These are phyloP conservation scores for Hansfordia pulvinata DNA, from an alignment of 2,329 filamentous ascomycete genomes.

Conservation along the genomic window DNA sequence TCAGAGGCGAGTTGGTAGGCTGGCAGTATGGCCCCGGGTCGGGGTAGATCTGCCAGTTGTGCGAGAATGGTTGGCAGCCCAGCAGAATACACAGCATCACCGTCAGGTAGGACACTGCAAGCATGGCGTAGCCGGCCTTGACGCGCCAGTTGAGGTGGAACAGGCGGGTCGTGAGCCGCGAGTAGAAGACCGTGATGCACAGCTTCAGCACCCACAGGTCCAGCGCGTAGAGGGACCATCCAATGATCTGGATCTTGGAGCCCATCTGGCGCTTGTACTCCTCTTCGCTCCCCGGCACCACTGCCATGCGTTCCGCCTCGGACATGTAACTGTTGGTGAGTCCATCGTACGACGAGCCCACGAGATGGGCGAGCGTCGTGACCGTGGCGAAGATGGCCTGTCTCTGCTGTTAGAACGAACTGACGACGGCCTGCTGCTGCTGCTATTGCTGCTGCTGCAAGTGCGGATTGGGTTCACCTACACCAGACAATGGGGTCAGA, in stretches of 20 bases:
- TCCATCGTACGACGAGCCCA: conserved; percentile 2
- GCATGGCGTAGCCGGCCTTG: conserved; percentile 24
- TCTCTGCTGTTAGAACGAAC: neutral
- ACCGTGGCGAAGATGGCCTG: conserved; percentile 6
- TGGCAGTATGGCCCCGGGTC: conserved; percentile 30
- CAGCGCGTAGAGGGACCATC: conserved; percentile 17
- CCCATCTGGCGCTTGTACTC: conserved; percentile 12
- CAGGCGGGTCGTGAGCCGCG: conserved; percentile 19
- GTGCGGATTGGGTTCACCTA: conserved; percentile 4
- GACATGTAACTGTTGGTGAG: conserved; percentile 7
- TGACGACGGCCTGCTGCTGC: too few species aligned
- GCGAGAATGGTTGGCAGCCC: conserved; percentile 27
- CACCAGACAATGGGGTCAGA: conserved; percentile 9
- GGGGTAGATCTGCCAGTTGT: conserved; percentile 35
- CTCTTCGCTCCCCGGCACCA: conserved; percentile 6
- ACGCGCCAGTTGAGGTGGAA: conserved; percentile 21
- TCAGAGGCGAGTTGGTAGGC: conserved; percentile 26
- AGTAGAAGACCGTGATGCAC: conserved; percentile 14
- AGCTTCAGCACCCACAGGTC: conserved; percentile 17
- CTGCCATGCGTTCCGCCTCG: conserved; percentile 5
- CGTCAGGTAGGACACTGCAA: conserved; percentile 26
- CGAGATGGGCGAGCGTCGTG: conserved; percentile 4
- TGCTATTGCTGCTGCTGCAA: too few species aligned
- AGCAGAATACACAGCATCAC: conserved; percentile 27
- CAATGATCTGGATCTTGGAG: conserved; percentile 15